A percentile compares a stretch with the other conserved stretches of the same genome.
Evolutionary conservation across 805 yeast species (phyloP).

Genomic region (Candida endomychidarum): DNA sequence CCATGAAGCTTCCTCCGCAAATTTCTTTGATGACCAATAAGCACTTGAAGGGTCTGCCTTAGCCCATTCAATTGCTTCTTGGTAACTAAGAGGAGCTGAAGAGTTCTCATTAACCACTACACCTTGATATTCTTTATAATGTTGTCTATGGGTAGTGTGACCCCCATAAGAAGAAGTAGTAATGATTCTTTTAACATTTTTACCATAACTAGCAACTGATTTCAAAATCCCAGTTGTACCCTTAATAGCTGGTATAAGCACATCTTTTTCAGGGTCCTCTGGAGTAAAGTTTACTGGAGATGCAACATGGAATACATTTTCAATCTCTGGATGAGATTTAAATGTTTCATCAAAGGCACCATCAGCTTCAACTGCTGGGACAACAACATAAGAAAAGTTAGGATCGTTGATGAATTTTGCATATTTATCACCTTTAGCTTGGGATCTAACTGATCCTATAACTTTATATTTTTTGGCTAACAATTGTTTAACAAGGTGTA

Average conservation of each 20-base stretch:
- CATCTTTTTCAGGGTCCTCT: conserved; percentile 22
- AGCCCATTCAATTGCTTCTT: conserved; percentile 11
- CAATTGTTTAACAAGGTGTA: conserved; percentile 44
- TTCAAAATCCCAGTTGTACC: conserved; percentile 42
- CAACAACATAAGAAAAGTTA: conserved; percentile 21
- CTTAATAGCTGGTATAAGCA: conserved; percentile 28
- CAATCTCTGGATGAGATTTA: conserved; percentile 24
- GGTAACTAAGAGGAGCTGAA: conserved; percentile 35
- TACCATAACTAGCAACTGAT: conserved; percentile 43
- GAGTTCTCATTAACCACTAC: conserved; percentile 21
- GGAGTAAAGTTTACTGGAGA: conserved; percentile 24
- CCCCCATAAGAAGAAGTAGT: conserved; percentile 46
- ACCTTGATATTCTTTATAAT: conserved; percentile 1
- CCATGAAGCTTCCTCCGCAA: conserved; percentile 61
- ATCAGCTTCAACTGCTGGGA: conserved; percentile 18
- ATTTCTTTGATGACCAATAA: conserved; percentile 48
- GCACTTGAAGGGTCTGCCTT: conserved; percentile 18
- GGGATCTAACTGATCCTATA: conserved; percentile 51
- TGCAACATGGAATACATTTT: conserved; percentile 29
- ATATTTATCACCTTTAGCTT: conserved; percentile 39
- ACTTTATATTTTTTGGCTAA: conserved; percentile 43
- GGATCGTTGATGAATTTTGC: conserved; percentile 13
- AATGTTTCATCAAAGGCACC: conserved; percentile 30
- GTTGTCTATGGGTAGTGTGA: conserved; percentile 24
- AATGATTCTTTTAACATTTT: conserved; percentile 47